phyloP scores from a whole-genome alignment of 257 asterid genomes.

The Apocynum venetum region DNA sequence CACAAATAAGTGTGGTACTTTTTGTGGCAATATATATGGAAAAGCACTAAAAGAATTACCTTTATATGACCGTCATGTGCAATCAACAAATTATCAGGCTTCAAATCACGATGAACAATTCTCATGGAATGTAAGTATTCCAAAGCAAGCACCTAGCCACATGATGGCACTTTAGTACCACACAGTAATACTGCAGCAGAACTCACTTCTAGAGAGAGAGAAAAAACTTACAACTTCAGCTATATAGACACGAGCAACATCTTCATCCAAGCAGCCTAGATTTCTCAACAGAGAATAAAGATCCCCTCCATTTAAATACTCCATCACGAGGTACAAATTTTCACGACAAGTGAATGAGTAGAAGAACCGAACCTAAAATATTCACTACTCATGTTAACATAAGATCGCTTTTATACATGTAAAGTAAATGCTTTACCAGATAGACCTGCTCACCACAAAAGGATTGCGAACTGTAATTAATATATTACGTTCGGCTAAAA shows the following conservation, averaged over 20 bases:
- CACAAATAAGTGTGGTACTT: background rate
- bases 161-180: conserved; percentile 19
- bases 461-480: conserved; percentile 97
- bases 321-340: conserved; percentile 97
- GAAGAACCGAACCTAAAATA: conserved; percentile 84
- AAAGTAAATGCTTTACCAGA: conserved; percentile 18
- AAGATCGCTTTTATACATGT: conserved; percentile 18
- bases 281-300: conserved; percentile 92
- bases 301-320: conserved; percentile 99
- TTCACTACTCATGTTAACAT: conserved; percentile 25
- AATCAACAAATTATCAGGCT: conserved; percentile 97
- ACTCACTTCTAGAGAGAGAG: background rate
- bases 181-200: conserved; percentile 16
- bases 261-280: conserved; percentile 98
- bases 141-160: conserved; percentile 93
- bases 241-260: conserved; percentile 88
- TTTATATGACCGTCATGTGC: conserved; percentile 99
- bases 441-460: conserved; percentile 85
- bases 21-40: background rate
- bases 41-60: conserved; percentile 35
- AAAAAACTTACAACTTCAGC: conserved; percentile 92
- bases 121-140: conserved; percentile 90
- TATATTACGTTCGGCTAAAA: conserved; percentile 96
- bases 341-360: conserved; percentile 99
- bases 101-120: conserved; percentile 98